Base-by-base conservation (phyloP, 179 eudicot species). In the Camellia oleifera region DNA sequence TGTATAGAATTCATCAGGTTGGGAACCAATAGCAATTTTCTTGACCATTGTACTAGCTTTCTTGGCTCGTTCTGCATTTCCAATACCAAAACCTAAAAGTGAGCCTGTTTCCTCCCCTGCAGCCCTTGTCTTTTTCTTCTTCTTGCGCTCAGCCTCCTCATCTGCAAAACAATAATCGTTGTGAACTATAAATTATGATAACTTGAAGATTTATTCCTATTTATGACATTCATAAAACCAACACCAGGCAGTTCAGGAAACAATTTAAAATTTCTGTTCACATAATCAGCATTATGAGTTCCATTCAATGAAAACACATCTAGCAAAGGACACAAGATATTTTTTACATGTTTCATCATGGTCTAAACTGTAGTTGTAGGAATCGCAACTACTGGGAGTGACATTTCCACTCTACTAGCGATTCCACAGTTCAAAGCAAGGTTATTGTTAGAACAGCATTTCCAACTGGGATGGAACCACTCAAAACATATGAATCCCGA, bases 111-210 rank as follows among this genome's bases (percentile, higher is more conserved):
- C 86, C 77, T 81, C 82, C 57, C 83, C 87, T 14, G 60, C 80
- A 77, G 89, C 85, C 83, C 77, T 86, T 18, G 82, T 65, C 86
- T 92, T 96, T 81, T 90, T 92, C 85, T 92, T 96, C 90, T 88
- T 92, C 84, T 89, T 94, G 84, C 93, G 81, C 69, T 89, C 92
- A 74, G 88, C 86, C 75, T 83, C 97, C 26, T 90, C 94, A 87
- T 95, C 99, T 94, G 88, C 84, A 82, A 67, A 73, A 53, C n/a
- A 75, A 76, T 61, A 46, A 53, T 53, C 26, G 45, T 69, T 18
- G 18, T 84, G 81, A 78, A 66, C 42, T 46, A 79, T 73, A 64
- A 18, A 68, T 42, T 13, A 0, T 12, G 3, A 42, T 9, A 26
- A 23, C 23, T 50, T n/a, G 50, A 52, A 10, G 42, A 40, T 63